Percentiles rank a stretch among this genome's conserved stretches.
Conservation (phyloP, 768 basidiomycete genomes). For the Terana coerulea region DNA sequence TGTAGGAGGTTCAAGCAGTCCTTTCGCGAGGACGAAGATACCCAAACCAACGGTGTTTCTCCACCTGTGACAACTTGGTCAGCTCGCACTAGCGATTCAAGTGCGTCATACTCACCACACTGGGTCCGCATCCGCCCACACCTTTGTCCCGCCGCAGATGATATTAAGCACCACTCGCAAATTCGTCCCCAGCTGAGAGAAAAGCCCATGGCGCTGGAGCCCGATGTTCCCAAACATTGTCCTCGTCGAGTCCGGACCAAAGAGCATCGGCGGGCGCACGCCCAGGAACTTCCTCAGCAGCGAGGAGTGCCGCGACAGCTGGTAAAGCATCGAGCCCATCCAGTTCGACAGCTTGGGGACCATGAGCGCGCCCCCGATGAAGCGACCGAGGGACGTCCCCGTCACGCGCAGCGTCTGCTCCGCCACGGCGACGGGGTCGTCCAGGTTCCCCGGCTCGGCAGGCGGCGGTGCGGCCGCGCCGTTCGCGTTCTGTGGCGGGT, state of each 20-base stretch:
- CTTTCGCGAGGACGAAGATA: constrained; percentile 63
- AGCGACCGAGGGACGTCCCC: constrained; percentile 57
- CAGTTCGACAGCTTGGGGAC: constrained; percentile 61
- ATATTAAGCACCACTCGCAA: constrained; percentile 40
- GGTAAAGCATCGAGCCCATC: constrained; percentile 61
- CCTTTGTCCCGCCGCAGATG: constrained; percentile 51
- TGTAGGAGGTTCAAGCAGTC: constrained; percentile 67
- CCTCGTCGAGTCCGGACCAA: background rate
- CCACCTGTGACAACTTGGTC: constrained; percentile 38
- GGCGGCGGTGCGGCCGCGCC: constrained; percentile 20
- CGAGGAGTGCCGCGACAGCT: constrained; percentile 44
- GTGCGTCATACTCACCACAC: constrained; percentile 49
- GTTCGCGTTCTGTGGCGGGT: background rate
- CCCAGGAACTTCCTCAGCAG: constrained; percentile 32
- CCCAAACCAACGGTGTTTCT: constrained; percentile 68
- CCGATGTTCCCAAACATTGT: background rate
- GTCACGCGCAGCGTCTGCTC: constrained; percentile 57
- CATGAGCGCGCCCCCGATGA: constrained; percentile 65
- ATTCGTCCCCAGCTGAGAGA: constrained; percentile 19
- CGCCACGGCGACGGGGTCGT: constrained; percentile 42
- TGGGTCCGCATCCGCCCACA: constrained; percentile 68
- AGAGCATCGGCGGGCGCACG: constrained; percentile 15
- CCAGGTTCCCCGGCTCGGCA: constrained; percentile 15
- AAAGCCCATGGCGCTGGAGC: background rate
- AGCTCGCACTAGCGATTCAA: background rate